These are phyloP conservation scores for Erigeron canadensis DNA, from an alignment of 129 eudicot genomes.

Conservation along the genomic window DNA sequence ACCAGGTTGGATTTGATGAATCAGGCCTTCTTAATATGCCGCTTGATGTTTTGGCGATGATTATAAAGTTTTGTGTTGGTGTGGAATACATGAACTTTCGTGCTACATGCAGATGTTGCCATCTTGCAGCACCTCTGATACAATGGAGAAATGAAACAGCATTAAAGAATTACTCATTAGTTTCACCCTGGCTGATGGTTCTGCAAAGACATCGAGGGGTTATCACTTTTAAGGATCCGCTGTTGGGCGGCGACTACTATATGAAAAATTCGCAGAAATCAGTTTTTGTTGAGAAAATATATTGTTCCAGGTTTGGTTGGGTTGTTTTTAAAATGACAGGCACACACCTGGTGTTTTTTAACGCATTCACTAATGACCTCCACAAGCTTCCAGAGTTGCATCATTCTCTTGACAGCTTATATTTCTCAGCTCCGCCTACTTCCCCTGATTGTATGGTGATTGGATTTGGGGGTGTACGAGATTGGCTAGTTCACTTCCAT, in stretches of 20 bases:
- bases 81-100: neutral
- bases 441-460: neutral
- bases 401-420: neutral
- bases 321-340: neutral
- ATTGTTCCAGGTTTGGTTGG: slow-evolving; percentile 7
- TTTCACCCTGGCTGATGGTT: neutral
- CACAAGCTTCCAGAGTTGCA: neutral
- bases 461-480: neutral
- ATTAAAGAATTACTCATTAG: neutral
- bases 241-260: neutral
- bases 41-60: neutral
- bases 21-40: neutral
- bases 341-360: neutral
- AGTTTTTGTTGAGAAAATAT: neutral
- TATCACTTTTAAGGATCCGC: neutral
- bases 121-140: neutral
- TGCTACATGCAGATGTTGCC: neutral
- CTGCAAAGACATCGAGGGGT: neutral
- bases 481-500: neutral
- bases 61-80: neutral
- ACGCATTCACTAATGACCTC: neutral
- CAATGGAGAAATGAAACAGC: neutral
- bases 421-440: neutral
- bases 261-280: neutral
- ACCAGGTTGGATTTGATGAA: neutral